Percentiles rank a stretch among this genome's conserved stretches.
These are phyloP conservation scores for Fusarium temperatum DNA, from an alignment of 2,329 filamentous ascomycete genomes.

Conservation along the genomic window DNA sequence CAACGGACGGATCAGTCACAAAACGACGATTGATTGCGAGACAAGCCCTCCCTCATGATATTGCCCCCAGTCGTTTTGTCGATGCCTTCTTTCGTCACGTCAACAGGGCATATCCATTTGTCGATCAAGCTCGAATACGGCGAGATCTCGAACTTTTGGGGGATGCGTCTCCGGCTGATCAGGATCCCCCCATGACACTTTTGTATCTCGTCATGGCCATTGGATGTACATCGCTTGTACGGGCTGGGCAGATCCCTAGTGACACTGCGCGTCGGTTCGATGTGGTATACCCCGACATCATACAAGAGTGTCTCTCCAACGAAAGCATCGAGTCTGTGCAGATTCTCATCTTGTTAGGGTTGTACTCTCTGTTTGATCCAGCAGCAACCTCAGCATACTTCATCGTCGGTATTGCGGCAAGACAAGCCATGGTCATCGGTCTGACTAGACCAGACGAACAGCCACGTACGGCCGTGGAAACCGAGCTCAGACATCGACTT, in stretches of 20 bases:
- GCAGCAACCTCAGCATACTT: constrained; percentile 51
- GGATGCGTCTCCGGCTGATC: constrained; percentile 41
- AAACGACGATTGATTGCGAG: constrained; percentile 29
- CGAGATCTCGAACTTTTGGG: constrained; percentile 46
- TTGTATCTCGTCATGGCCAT: constrained; percentile 58
- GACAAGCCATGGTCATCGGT: constrained; percentile 52
- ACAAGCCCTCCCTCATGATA: constrained; percentile 35
- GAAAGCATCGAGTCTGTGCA: constrained; percentile 52
- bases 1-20: constrained; percentile 25
- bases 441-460: constrained; percentile 47
- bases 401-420: constrained; percentile 52
- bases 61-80: constrained; percentile 47
- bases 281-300: constrained; percentile 51
- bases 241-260: constrained; percentile 52
- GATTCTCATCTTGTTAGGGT: constrained; percentile 52
- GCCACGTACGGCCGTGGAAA: constrained; percentile 38
- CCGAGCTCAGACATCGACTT: constrained; percentile 50
- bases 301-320: constrained; percentile 51
- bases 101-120: constrained; percentile 56
- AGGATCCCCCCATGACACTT: constrained; percentile 44
- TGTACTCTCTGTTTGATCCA: constrained; percentile 57
- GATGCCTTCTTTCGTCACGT: constrained; percentile 58
- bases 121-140: constrained; percentile 50
- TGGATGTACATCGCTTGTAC: constrained; percentile 54
- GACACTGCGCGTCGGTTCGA: constrained; percentile 47